Base-by-base conservation (phyloP, 805 yeast genomes). In the Barnettozyma sucrosica region DNA sequence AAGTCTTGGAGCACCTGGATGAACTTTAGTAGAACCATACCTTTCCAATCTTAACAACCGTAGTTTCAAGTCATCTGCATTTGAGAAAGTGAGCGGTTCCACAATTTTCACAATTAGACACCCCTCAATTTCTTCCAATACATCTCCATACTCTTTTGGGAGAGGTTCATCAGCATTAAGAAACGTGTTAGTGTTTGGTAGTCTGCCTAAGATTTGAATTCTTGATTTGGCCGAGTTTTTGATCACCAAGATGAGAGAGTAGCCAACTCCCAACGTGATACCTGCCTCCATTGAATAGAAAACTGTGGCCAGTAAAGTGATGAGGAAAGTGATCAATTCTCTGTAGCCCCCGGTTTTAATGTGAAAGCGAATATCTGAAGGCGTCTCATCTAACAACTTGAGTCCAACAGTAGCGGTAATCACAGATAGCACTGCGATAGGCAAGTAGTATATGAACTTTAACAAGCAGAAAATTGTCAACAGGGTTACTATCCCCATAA, bases 61-160 rank as follows among this genome's bases (percentile, higher is more conserved):
- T 48, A 77, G 71, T 51, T 83, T 80, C 51, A 89, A 69, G 55
- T 87, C 95, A 24, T 84, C 84, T 7, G 90, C 76, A 63, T 90
- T 89, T 36, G 95, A 88, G 65, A 89, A 89, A 5, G 90, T 87
- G 50, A 89, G 69, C 1, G 97, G 96, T 59, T 89, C 97, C 0
- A 96, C 89, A 38, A 89, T 77, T 53, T 83, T 84, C 33, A 89
- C 84, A 25, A 89, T 79, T 32, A 90, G 68, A 47, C 89, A 84
- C 0, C 89, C 89, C 54, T 83, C 86, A 43, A 84, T 69, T 36
- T 69, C 70, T 55, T 74, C 77, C 25, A 70, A 62, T 5, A 57
- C 40, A 4, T 49, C 53, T 14, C 59, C 59, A 23, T 51, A 49
- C 8, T 55, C 56, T 33, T 56, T 55, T 3, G 68, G 76, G 24